phyloP scores from a whole-genome alignment of 2,329 filamentous ascomycete species.

The Aspergillus sojae region DNA sequence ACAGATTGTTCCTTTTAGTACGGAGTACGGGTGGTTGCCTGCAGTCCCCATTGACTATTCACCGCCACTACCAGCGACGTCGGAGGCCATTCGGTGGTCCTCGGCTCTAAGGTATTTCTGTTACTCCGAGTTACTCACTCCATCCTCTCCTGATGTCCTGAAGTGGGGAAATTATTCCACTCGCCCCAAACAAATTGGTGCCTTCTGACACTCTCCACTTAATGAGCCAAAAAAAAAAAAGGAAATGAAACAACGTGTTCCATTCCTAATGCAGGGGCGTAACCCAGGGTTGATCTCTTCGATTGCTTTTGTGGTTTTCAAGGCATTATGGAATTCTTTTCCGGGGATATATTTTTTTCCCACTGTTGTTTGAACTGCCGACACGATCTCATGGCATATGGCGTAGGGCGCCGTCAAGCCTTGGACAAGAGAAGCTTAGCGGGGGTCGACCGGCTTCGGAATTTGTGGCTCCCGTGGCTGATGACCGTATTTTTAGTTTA shows the following conservation, averaged over 20 bases:
- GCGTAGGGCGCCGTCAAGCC: constrained; percentile 30
- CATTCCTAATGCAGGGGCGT: neutral
- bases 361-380: neutral
- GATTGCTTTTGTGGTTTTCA: too few relatives aligned
- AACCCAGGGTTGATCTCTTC: neutral
- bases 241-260: constrained; percentile 9
- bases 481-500: constrained; percentile 4
- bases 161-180: constrained; percentile 1
- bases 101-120: neutral
- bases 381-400: constrained; percentile 5
- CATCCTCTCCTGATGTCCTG: neutral
- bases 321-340: neutral
- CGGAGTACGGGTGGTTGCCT: constrained; percentile 5
- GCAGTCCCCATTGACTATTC: neutral
- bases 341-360: neutral
- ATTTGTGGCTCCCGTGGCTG: constrained; percentile 5
- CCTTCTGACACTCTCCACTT: constrained; percentile 1
- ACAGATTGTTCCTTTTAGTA: neutral
- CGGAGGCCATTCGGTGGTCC: neutral
- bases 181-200: constrained; percentile 3
- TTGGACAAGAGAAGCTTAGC: constrained; percentile 30
- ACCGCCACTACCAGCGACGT: constrained; percentile 9
- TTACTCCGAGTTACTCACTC: neutral
- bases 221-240: constrained; percentile 1
- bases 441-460: constrained; percentile 1